These are phyloP conservation scores for Xylaria sp. DNA, from an alignment of 2,329 filamentous ascomycete species.

Conservation along the genomic window DNA sequence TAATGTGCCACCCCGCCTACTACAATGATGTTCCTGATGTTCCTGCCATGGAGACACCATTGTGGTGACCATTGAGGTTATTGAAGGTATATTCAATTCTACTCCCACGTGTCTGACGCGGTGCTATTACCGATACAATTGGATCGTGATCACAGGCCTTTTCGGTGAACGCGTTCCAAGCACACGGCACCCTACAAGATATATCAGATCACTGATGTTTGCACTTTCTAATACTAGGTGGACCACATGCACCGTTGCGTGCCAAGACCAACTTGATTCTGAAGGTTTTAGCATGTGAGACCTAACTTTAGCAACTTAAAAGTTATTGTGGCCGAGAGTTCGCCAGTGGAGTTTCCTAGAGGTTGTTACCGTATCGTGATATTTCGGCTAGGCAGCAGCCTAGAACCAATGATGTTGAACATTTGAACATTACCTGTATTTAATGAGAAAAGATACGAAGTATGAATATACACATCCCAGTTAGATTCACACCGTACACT, in stretches of 20 bases:
- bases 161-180: not conserved
- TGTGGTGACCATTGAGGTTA: not conserved
- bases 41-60: not conserved
- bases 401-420: no score
- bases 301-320: not conserved
- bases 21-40: not conserved
- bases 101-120: not conserved
- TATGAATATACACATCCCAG: not conserved
- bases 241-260: not conserved
- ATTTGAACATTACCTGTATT: not conserved
- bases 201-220: not conserved
- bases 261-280: not conserved
- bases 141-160: not conserved
- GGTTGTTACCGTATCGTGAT: not conserved
- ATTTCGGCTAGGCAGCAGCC: no score
- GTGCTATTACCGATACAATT: not conserved
- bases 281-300: not conserved
- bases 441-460: not conserved
- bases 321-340: not conserved
- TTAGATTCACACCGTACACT: not conserved
- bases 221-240: not conserved
- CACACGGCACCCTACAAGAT: not conserved
- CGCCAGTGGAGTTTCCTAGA: not conserved
- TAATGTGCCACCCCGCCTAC: not conserved
- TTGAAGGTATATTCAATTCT: not conserved